A percentile compares a stretch with the other conserved stretches of the same genome.
These are phyloP conservation scores for Backusella mclennaniae DNA, from an alignment of 192 early-diverging fungal species.

Conservation along the genomic window DNA sequence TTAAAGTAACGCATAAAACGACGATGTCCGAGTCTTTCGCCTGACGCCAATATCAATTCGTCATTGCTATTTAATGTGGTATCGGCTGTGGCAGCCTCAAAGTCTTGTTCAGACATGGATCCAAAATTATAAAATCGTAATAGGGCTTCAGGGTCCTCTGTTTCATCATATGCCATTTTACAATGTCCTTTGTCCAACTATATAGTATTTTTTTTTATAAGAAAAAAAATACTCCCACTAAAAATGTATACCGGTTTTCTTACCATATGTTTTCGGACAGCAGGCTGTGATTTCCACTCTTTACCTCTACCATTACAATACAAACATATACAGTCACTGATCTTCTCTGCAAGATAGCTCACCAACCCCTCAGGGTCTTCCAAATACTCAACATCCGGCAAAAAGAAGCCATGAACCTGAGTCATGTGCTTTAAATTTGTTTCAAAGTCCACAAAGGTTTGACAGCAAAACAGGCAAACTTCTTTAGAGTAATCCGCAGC, in stretches of 20 bases:
- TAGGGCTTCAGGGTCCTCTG: constrained; percentile 85
- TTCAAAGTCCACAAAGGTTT: constrained; percentile 58
- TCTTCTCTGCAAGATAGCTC: constrained; percentile 88
- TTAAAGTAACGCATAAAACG: constrained; percentile 19
- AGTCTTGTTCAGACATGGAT: constrained; percentile 40
- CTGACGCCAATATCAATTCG: constrained; percentile 16
- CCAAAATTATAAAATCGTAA: constrained; percentile 95
- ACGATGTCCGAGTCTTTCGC: constrained; percentile 23
- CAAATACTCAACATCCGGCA: constrained; percentile 94
- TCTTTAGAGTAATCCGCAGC: background rate
- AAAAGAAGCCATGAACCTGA: constrained; percentile 85
- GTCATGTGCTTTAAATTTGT: constrained; percentile 92
- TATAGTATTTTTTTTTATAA: no score
- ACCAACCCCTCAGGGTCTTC: constrained; percentile 86
- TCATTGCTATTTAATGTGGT: background rate
- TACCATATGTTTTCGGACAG: constrained; percentile 91
- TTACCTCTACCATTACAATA: constrained; percentile 93
- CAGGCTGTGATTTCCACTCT: constrained; percentile 79
- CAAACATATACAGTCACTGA: constrained; percentile 89
- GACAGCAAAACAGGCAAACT: constrained; percentile 87
- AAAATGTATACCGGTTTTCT: background rate
- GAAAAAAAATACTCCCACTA: no score
- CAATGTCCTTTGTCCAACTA: constrained; percentile 91
- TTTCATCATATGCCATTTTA: constrained; percentile 93
- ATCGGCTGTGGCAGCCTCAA: background rate